Conservation (phyloP, 306 rosid species). For the Fragaria ananassa region DNA sequence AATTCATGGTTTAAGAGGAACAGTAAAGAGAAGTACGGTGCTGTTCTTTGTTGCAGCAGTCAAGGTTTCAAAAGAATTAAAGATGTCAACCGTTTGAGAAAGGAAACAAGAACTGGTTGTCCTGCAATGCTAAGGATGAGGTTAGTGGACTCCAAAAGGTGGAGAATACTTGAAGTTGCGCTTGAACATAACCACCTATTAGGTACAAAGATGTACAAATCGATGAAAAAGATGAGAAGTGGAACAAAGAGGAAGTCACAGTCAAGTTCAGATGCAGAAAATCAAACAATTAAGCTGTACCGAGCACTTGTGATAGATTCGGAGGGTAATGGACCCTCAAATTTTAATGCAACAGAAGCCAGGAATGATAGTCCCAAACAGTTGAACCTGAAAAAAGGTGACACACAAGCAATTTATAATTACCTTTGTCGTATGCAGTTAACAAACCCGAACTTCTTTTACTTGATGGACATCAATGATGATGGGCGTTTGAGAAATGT, state of each 20-base stretch:
- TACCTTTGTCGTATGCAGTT: slow-evolving; percentile 87
- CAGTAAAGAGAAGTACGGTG: slow-evolving; percentile 93
- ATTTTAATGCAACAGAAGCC: slow-evolving; percentile 38
- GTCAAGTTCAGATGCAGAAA: slow-evolving; percentile 55
- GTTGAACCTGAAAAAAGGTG: slow-evolving; percentile 78
- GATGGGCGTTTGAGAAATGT: slow-evolving; percentile 79
- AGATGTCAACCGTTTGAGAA: slow-evolving; percentile 79
- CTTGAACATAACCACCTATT: slow-evolving; percentile 85
- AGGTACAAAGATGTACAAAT: slow-evolving; percentile 59
- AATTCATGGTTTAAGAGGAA: slow-evolving; percentile 96
- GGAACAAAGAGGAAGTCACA: slow-evolving; percentile 59
- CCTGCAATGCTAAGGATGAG: slow-evolving; percentile 98
- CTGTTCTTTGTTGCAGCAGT: slow-evolving; percentile 96
- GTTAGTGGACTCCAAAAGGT: slow-evolving; percentile 75
- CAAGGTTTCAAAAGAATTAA: slow-evolving; percentile 93
- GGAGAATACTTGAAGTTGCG: slow-evolving; percentile 84
- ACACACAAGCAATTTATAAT: slow-evolving; percentile 82
- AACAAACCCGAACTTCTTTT: slow-evolving; percentile 87
- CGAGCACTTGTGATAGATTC: slow-evolving; percentile 88
- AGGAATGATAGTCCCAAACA: slow-evolving; percentile 39
- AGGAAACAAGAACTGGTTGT: slow-evolving; percentile 95
- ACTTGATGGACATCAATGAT: slow-evolving; percentile 84
- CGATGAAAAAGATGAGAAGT: slow-evolving; percentile 56
- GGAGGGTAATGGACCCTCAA: slow-evolving; percentile 49
- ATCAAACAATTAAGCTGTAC: slow-evolving; percentile 66